Conservation (phyloP, 2,329 filamentous ascomycete genomes). For the Tolypocladium tropicale region DNA sequence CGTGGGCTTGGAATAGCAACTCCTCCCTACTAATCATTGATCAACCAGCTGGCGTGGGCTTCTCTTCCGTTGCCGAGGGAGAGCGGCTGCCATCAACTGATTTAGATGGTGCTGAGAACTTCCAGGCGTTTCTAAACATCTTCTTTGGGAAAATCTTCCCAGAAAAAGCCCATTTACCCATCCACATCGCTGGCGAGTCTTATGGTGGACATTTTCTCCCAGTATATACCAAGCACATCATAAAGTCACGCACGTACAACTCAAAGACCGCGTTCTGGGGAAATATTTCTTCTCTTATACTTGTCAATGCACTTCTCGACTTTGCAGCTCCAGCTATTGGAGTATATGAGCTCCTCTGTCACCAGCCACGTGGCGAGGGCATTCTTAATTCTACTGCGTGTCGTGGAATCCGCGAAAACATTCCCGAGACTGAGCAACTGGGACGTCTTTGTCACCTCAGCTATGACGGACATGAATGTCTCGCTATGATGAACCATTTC, state of each 20-base stretch:
- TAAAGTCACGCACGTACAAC: constrained; percentile 1
- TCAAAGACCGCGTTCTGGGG: constrained; percentile 4
- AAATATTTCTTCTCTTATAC: constrained; percentile 2
- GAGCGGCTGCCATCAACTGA: constrained; percentile 13
- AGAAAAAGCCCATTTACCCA: constrained; percentile 19
- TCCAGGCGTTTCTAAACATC: constrained; percentile 35
- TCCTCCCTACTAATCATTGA: constrained; percentile 22
- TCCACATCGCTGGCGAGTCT: constrained; percentile 34
- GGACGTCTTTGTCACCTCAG: too few relatives aligned
- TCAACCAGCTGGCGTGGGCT: constrained; percentile 20
- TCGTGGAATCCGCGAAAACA: too few relatives aligned
- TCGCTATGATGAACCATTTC: too few relatives aligned
- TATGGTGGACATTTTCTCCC: neutral
- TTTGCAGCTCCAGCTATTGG: constrained; percentile 1
- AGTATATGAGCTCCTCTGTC: neutral
- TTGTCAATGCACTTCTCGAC: constrained; percentile 4
- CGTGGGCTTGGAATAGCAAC: constrained; percentile 49
- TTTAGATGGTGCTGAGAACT: constrained; percentile 27
- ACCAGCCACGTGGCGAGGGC: too few relatives aligned
- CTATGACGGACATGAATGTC: too few relatives aligned
- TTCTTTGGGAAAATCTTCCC: constrained; percentile 32
- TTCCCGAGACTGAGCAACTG: too few relatives aligned
- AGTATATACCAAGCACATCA: constrained; percentile 4
- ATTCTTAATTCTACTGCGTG: too few relatives aligned
- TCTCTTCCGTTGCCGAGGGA: constrained; percentile 22